These are phyloP conservation scores for Phytophthora ohioensis DNA, from an alignment of 352 stramenopile genomes.

Conservation along the genomic window DNA sequence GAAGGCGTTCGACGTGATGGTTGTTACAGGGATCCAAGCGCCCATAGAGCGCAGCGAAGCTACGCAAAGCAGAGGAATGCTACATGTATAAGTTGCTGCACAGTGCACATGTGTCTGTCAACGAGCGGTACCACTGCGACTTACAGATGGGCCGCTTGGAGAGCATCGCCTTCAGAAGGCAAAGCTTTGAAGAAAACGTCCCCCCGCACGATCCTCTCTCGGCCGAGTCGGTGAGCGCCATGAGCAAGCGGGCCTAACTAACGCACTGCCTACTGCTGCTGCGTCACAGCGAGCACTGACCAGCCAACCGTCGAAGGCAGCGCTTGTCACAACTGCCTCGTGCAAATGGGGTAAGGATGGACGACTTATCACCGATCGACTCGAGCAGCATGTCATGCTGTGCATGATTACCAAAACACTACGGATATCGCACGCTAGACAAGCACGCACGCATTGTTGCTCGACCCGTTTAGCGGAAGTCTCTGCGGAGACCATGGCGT, in stretches of 20 bases:
- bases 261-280: not conserved
- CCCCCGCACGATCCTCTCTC: slow-evolving; percentile 11
- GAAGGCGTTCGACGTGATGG: too few species aligned
- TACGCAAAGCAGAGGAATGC: not conserved
- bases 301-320: not conserved
- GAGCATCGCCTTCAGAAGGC: slow-evolving; percentile 39
- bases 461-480: too few species aligned
- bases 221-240: slow-evolving; percentile 1
- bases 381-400: not conserved
- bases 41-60: too few species aligned
- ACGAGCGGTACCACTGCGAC: slow-evolving; percentile 21
- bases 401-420: not conserved
- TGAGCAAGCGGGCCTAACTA: slow-evolving; percentile 19
- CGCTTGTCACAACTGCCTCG: slow-evolving; percentile 20
- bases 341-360: slow-evolving; percentile 7
- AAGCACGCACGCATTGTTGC: not conserved
- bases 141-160: slow-evolving; percentile 21
- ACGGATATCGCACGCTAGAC: not conserved
- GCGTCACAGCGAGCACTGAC: slow-evolving; percentile 14
- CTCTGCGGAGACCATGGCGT: too few species aligned
- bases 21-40: too few species aligned
- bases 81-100: not conserved
- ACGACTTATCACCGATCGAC: slow-evolving; percentile 15
- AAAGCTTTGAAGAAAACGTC: slow-evolving; percentile 44
- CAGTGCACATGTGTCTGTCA: slow-evolving; percentile 1